Base-by-base conservation (phyloP, 2,329 filamentous ascomycete species). In the Coniochaeta prunicola region DNA sequence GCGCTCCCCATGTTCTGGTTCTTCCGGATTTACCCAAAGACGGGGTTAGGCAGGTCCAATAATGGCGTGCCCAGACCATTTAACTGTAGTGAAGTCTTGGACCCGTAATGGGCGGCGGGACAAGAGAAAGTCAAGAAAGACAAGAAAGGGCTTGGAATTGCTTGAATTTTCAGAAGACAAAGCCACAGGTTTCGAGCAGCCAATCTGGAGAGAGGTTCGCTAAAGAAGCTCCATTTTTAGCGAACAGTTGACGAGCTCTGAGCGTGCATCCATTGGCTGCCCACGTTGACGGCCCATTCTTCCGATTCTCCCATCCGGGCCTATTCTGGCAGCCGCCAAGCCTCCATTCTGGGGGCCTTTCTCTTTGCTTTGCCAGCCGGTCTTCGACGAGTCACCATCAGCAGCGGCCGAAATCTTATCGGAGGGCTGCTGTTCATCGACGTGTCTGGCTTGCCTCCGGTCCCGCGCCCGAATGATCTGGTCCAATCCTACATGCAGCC, bases 271-370 rank as follows among this genome's bases (percentile, higher is more conserved):
- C 24, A 50, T 50, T 50, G 45, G 45, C 45, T 50, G 45, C 1
- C 1, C 45, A 50, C 10, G 5, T 28, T 6, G 1, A 8, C 30
- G 53, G 30, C 53, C 33, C 53, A 55, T 33, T 55, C 33, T 55
- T 34, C 53, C 53, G 53, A 55, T 21, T 50, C 30, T 34, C 13
- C 53, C 31, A 55, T 55, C 53, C 53, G 53, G 53, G 30, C 53
- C 53, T 55, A 55, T 55, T 55, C 30, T 55, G 53, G 53, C 30
- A 54, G 28, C 50, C 26, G 28, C 7, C 24, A 4, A 53, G 28
- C 7, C 53, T 17, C 30, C 17, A 31, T 19, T 55, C 45, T 26
- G 24, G 24, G 9, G 30, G 12, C 13, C 31, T 34, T 13, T 24
- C 5, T 24, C 21, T 45, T 45, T 24, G 3, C 40, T 45, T 40